Percentiles rank a stretch among this genome's conserved stretches.
phyloP scores from a whole-genome alignment of 305 asterid species.

The Fraxinus xanthoxyloides region DNA sequence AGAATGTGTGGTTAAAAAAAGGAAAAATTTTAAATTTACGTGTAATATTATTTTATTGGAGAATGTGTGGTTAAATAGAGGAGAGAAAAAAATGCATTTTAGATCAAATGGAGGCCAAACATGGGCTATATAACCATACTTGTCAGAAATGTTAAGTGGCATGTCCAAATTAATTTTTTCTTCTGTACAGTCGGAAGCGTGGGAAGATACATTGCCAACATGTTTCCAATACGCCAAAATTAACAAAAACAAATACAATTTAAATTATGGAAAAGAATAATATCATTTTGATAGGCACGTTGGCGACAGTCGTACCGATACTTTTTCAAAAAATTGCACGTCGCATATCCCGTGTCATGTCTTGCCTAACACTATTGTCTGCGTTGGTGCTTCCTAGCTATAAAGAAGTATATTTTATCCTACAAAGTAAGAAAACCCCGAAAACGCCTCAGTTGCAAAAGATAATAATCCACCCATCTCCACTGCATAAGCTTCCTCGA shows the following conservation, averaged over 20 bases:
- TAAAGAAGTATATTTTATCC: not conserved
- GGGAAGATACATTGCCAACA: not conserved
- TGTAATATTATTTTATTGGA: too few relatives aligned
- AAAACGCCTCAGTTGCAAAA: not conserved
- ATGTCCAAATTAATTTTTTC: not conserved
- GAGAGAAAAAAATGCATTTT: not conserved
- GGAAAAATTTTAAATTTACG: not conserved
- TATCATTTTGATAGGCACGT: not conserved
- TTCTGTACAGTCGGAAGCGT: not conserved
- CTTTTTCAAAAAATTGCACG: not conserved
- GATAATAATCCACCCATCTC: not conserved
- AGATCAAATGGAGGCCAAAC: not conserved
- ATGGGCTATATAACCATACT: not conserved
- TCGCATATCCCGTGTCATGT: not conserved
- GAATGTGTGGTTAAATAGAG: not conserved
- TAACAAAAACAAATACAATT: not conserved
- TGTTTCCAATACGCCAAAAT: not conserved
- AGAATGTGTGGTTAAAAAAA: not conserved
- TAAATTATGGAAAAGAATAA: not conserved
- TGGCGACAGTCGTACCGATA: not conserved
- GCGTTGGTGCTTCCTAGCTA: not conserved
- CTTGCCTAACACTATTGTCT: not conserved
- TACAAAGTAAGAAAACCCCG: not conserved
- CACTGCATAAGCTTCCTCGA: not conserved
- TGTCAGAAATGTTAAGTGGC: not conserved